Conservation (phyloP, 208 protist genomes). For the Crithidia brevicula region DNA sequence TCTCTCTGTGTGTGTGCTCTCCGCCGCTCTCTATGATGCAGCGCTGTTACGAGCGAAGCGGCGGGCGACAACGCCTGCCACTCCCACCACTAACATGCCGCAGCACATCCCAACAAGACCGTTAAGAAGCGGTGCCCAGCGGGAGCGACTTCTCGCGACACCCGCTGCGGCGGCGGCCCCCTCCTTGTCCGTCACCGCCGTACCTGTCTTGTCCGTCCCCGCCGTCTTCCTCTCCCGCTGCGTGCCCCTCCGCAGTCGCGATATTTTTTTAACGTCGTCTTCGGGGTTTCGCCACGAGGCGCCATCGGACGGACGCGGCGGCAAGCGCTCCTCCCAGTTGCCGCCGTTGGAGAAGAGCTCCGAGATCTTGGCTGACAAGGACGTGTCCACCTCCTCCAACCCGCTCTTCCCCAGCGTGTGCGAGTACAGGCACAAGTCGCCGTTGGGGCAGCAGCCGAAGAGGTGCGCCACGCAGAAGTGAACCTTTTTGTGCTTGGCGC, state of each 20-base stretch:
- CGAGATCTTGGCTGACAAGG: slow-evolving; percentile 70
- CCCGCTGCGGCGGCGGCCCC: too few relatives aligned
- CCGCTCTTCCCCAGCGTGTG: slow-evolving; percentile 62
- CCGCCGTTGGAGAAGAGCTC: slow-evolving; percentile 71
- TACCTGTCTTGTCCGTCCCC: too few relatives aligned
- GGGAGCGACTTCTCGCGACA: too few relatives aligned
- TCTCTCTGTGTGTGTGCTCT: too few relatives aligned
- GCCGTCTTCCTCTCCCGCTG: neutral
- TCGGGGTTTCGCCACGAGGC: slow-evolving; percentile 79
- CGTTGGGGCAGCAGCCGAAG: slow-evolving; percentile 82
- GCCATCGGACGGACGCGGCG: slow-evolving; percentile 64
- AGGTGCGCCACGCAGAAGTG: slow-evolving; percentile 80
- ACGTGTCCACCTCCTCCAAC: slow-evolving; percentile 32
- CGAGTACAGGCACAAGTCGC: slow-evolving; percentile 76
- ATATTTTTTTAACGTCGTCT: slow-evolving; percentile 43
- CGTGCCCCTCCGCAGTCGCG: slow-evolving; percentile 57
- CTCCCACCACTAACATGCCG: slow-evolving; percentile 23
- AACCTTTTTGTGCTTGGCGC: slow-evolving; percentile 46
- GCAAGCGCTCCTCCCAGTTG: slow-evolving; percentile 75
- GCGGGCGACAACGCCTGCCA: slow-evolving; percentile 17
- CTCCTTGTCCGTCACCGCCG: too few relatives aligned
- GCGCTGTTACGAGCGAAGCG: slow-evolving; percentile 7
- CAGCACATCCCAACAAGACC: slow-evolving; percentile 30
- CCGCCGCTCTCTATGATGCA: neutral
- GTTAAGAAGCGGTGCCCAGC: slow-evolving; percentile 21